These are phyloP conservation scores for Verticillium nubilum DNA, from an alignment of 2,329 filamentous ascomycete species.

Conservation along the genomic window DNA sequence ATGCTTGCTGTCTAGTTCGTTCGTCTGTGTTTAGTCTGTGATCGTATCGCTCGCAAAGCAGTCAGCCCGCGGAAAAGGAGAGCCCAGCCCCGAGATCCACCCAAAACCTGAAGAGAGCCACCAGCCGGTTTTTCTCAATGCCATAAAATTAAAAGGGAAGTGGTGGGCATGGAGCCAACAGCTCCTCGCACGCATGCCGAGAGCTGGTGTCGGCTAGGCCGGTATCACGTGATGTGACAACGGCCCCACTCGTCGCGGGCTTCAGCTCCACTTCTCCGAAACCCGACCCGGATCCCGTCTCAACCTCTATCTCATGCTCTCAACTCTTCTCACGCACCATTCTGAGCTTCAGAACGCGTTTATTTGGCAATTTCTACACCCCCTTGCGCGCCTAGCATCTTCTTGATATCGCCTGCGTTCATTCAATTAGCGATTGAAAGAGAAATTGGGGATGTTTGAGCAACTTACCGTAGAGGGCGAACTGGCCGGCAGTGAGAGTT, in stretches of 20 bases:
- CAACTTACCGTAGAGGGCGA: slow-evolving; percentile 92
- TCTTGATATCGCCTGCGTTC: slow-evolving; percentile 22
- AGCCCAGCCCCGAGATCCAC: slow-evolving; percentile 7
- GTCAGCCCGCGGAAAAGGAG: slow-evolving; percentile 4
- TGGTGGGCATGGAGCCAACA: slow-evolving; percentile 9
- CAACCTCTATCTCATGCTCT: not conserved
- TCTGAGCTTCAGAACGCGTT: slow-evolving; percentile 9
- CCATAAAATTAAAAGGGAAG: slow-evolving; percentile 6
- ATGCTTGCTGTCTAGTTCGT: no score
- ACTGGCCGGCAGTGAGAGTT: slow-evolving; percentile 73
- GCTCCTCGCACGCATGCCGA: not conserved
- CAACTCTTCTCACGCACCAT: slow-evolving; percentile 3
- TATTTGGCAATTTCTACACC: slow-evolving; percentile 65
- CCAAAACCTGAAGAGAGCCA: not conserved
- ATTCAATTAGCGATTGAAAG: no score
- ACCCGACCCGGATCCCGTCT: not conserved
- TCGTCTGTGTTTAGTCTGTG: slow-evolving; percentile 15
- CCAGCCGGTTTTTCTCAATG: not conserved
- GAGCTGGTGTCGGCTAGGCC: slow-evolving; percentile 6
- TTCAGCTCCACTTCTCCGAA: slow-evolving; percentile 2
- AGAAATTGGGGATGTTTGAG: no score
- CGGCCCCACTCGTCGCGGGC: not conserved
- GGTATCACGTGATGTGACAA: slow-evolving; percentile 3
- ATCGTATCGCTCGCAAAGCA: not conserved
- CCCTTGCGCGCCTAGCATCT: slow-evolving; percentile 63